A percentile compares a stretch with the other conserved stretches of the same genome.
phyloP scores from a whole-genome alignment of 371 early-diverging fungal genomes.

The Actinomucor elegans region DNA sequence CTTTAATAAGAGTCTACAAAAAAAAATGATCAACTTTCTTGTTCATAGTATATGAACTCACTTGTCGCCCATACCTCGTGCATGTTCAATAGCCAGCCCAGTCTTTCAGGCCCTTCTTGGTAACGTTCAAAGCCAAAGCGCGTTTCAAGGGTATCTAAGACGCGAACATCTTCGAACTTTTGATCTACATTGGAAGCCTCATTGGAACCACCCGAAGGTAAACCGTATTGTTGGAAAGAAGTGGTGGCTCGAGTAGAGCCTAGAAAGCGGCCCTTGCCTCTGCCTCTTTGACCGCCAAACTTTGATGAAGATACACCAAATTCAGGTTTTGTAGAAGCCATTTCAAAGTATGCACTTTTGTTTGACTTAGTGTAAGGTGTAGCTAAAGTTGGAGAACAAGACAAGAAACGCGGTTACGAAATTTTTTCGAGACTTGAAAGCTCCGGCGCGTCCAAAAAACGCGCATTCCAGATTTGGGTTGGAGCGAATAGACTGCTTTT shows the following conservation, averaged over 20 bases:
- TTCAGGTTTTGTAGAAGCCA: constrained; percentile 26
- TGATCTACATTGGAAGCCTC: constrained; percentile 43
- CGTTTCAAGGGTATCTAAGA: constrained; percentile 67
- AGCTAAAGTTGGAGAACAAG: too few relatives aligned
- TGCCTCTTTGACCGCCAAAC: constrained; percentile 2
- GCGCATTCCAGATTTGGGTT: too few relatives aligned
- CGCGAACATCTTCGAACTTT: constrained; percentile 38
- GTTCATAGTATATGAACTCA: too few relatives aligned
- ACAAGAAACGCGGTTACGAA: too few relatives aligned
- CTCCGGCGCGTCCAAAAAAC: too few relatives aligned
- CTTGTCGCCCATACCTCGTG: constrained; percentile 63
- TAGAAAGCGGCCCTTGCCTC: neutral
- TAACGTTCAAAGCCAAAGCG: constrained; percentile 80
- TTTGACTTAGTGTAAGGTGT: too few relatives aligned
- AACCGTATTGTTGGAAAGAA: constrained; percentile 17
- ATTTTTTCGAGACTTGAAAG: too few relatives aligned
- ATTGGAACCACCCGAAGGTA: constrained; percentile 6
- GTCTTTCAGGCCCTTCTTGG: constrained; percentile 74
- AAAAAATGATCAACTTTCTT: neutral
- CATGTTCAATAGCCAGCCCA: constrained; percentile 97
- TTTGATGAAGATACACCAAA: constrained; percentile 30
- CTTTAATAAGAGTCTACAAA: constrained; percentile 56
- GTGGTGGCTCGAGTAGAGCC: constrained; percentile 29
- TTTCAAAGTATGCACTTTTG: too few relatives aligned
- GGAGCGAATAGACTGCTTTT: too few relatives aligned